Conservation (phyloP, 306 rosid genomes). For the Vigna angularis region DNA sequence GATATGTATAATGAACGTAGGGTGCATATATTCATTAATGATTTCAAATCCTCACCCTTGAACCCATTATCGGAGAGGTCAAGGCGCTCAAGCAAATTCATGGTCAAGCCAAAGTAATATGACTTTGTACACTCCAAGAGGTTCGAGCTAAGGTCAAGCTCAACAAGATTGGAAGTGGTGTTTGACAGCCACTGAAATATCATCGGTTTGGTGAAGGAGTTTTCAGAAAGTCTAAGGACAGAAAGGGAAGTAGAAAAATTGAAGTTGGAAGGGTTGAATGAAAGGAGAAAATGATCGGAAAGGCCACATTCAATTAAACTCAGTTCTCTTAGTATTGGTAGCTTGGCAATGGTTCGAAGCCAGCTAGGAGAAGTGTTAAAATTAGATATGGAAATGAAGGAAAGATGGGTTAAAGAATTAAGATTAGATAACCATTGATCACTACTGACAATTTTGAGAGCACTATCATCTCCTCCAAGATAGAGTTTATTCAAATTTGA, state of each 20-base stretch:
- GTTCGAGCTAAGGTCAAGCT: conserved; percentile 26
- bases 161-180: conserved; percentile 19
- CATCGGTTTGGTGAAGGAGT: conserved; percentile 3
- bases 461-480: background rate
- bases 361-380: conserved; percentile 5
- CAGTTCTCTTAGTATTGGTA: conserved; percentile 23
- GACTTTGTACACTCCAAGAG: background rate
- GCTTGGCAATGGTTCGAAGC: background rate
- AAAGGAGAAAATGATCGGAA: conserved; percentile 6
- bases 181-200: conserved; percentile 43
- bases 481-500: background rate
- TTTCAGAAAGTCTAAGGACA: background rate
- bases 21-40: too few species aligned
- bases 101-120: background rate
- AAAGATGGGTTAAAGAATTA: conserved; percentile 44
- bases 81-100: background rate
- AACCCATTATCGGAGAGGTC: too few species aligned
- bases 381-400: background rate
- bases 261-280: background rate
- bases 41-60: too few species aligned
- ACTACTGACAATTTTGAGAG: background rate
- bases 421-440: conserved; percentile 43
- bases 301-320: background rate
- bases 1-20: too few species aligned
- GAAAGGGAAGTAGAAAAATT: conserved; percentile 42